Conservation (phyloP, 2,329 filamentous ascomycete species). For the Passalora sequoiae region DNA sequence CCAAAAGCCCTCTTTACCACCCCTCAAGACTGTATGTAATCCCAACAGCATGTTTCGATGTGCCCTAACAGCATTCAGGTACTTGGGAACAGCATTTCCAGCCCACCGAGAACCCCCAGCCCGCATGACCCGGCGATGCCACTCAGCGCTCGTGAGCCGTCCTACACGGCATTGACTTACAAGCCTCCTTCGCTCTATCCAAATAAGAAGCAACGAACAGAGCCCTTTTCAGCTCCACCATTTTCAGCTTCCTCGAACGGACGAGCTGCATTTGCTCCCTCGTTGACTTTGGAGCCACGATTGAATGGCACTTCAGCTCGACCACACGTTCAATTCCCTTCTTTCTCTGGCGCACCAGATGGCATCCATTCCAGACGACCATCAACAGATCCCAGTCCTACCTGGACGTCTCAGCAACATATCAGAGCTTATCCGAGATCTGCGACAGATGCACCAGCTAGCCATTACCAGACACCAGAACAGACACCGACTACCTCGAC, state of each 20-base stretch:
- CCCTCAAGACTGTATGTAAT: constrained; percentile 30
- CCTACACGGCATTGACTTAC: constrained; percentile 29
- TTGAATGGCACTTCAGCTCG: constrained; percentile 8
- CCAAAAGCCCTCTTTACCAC: constrained; percentile 32
- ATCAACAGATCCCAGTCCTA: constrained; percentile 12
- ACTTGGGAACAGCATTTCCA: constrained; percentile 28
- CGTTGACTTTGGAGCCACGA: constrained; percentile 14
- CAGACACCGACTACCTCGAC: constrained; percentile 19
- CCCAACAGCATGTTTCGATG: neutral
- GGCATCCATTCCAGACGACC: constrained; percentile 12
- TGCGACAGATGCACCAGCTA: constrained; percentile 12
- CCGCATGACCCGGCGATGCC: constrained; percentile 22
- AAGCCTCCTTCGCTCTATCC: constrained; percentile 34
- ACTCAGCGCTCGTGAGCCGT: constrained; percentile 29
- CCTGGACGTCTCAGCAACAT: constrained; percentile 13
- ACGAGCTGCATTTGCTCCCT: constrained; percentile 13
- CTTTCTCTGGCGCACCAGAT: constrained; percentile 14
- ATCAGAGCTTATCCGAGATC: constrained; percentile 8
- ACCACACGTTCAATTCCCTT: constrained; percentile 16
- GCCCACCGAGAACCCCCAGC: constrained; percentile 31
- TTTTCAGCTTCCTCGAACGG: constrained; percentile 8
- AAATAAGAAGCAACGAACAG: constrained; percentile 33
- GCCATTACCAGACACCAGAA: constrained; percentile 21
- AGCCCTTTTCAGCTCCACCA: constrained; percentile 12
- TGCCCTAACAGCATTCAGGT: constrained; percentile 23